Conservation (phyloP, 768 basidiomycete genomes). For the Lactifluus echinatus region DNA sequence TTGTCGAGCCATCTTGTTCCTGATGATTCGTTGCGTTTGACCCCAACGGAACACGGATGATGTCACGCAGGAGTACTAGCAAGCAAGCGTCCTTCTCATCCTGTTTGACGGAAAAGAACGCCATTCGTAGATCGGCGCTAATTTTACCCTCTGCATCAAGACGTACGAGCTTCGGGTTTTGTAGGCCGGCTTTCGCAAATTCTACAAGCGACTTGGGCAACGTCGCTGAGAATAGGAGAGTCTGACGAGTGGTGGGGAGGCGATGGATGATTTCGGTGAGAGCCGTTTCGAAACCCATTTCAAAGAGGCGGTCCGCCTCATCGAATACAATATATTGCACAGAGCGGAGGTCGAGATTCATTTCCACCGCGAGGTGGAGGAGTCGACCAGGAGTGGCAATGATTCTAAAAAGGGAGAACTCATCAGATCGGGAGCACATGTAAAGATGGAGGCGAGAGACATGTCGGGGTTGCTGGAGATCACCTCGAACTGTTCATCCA, state of each 20-base stretch:
- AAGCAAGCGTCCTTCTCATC: conserved; percentile 92
- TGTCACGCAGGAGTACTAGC: conserved; percentile 73
- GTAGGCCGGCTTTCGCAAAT: conserved; percentile 95
- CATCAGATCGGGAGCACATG: conserved; percentile 4
- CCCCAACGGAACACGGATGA: conserved; percentile 71
- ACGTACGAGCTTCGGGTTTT: conserved; percentile 91
- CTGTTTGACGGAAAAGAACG: conserved; percentile 88
- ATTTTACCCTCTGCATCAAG: conserved; percentile 95
- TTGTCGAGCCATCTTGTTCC: conserved; percentile 30
- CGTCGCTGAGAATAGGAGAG: conserved; percentile 92
- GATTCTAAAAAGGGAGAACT: conserved; percentile 43
- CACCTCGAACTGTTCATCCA: conserved; percentile 96
- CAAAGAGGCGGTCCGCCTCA: conserved; percentile 96
- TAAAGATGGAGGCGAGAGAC: conserved; percentile 41
- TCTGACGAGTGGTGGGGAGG: conserved; percentile 80
- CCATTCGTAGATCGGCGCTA: conserved; percentile 86
- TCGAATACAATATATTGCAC: conserved; percentile 92
- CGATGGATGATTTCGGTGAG: conserved; percentile 88
- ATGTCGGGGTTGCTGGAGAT: conserved; percentile 92
- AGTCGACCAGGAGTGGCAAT: conserved; percentile 97
- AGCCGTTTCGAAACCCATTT: conserved; percentile 93
- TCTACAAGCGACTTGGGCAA: conserved; percentile 93
- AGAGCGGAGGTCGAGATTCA: conserved; percentile 85
- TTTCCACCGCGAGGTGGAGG: conserved; percentile 93
- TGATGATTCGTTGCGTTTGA: conserved; percentile 26